These are phyloP conservation scores for Plasmodium gaboni DNA, from an alignment of 169 alveolate species.

Conservation along the genomic window DNA sequence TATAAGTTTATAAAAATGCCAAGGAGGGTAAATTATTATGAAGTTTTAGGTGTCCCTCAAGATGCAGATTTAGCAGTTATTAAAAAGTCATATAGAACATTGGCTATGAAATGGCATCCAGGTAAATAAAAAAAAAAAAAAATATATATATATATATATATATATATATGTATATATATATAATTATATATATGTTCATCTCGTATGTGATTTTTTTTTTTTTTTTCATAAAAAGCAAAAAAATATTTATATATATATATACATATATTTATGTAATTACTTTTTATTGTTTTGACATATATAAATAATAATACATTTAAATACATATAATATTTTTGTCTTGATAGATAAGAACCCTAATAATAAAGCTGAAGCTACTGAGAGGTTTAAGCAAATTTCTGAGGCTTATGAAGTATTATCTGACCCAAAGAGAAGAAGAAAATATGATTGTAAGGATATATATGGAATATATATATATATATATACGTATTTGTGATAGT, in stretches of 20 bases:
- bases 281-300: too few species aligned
- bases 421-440: conserved; percentile 79
- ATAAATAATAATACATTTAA: too few species aligned
- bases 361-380: conserved; percentile 81
- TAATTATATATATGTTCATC: background rate
- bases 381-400: conserved; percentile 81
- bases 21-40: conserved; percentile 75
- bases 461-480: background rate
- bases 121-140: conserved; percentile 61
- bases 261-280: too few species aligned
- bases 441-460: conserved; percentile 79
- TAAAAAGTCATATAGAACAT: conserved; percentile 79
- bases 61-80: conserved; percentile 78
- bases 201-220: too few species aligned
- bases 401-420: conserved; percentile 85
- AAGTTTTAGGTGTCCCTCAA: conserved; percentile 82
- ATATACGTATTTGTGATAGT: background rate
- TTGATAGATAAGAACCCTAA: conserved; percentile 78
- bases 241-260: too few species aligned
- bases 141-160: conserved; percentile 22
- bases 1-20: conserved; percentile 28
- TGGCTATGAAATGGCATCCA: conserved; percentile 85
- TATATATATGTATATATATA: background rate
- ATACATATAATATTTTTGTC: background rate
- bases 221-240: too few species aligned